Conservation (phyloP, 2,329 filamentous ascomycete genomes). For the Diaporthe ilicicola region DNA sequence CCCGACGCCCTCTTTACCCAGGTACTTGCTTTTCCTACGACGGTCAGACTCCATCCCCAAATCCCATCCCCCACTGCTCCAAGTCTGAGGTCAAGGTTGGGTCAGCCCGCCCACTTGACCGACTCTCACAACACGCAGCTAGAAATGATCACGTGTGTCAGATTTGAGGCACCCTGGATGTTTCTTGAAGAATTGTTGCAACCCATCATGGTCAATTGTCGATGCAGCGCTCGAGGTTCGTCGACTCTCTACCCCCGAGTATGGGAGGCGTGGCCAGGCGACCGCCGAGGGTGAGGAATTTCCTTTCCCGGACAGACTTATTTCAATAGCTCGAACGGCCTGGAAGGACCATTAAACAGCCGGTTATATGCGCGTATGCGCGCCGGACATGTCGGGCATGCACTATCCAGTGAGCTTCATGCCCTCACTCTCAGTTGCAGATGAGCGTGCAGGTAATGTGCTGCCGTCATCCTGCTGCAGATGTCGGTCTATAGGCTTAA, state of each 20-base stretch:
- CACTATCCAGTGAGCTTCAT: slow-evolving; percentile 21
- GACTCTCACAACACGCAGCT: slow-evolving; percentile 25
- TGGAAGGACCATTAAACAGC: not conserved
- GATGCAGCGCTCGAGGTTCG: not conserved
- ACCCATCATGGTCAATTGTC: not conserved
- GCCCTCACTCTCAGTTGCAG: slow-evolving; percentile 16
- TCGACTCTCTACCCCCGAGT: not conserved
- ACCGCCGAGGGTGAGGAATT: not conserved
- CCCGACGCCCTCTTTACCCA: too few species aligned
- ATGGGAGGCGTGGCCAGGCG: not conserved
- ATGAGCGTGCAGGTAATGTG: not conserved
- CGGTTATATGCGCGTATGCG: slow-evolving; percentile 19
- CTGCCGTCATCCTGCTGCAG: slow-evolving; percentile 25
- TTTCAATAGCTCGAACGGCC: not conserved
- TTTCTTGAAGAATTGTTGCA: slow-evolving; percentile 1
- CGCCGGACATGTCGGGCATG: not conserved
- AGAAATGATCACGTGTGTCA: slow-evolving; percentile 24
- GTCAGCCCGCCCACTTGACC: slow-evolving; percentile 12
- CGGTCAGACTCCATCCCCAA: not conserved
- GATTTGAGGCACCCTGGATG: not conserved
- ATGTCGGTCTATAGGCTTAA: not conserved
- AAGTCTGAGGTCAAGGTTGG: slow-evolving; percentile 1
- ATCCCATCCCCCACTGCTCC: slow-evolving; percentile 3
- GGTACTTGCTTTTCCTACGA: not conserved
- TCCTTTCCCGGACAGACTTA: not conserved